Base-by-base conservation (phyloP, 2,329 filamentous ascomycete genomes). In the Calonectria henricotiae region DNA sequence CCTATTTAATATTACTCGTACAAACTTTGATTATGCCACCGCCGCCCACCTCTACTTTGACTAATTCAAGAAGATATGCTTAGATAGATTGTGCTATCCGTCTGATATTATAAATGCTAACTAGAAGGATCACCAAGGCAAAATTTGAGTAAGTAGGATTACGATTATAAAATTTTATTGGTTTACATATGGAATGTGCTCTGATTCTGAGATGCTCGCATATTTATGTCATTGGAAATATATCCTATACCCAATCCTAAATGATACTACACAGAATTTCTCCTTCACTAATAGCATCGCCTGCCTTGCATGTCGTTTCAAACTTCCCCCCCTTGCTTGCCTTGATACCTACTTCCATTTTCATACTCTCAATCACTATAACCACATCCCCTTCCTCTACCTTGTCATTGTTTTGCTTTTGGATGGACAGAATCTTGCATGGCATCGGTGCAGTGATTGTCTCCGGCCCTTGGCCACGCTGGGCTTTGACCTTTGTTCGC, bases 321-420 rank as follows among this genome's bases (percentile, higher is more conserved):
- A 74, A 74, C 44, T 61, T 20, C 1, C 72, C 72, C 41, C 32
- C 60, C 23, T 62, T 67, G 11, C 37, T 44, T n/a, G 66, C 68
- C 39, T 65, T 58, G 43, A 76, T 76, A 11, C 68, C 70, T 6
- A 77, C 67, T 51, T 78, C 76, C 76, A 77, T 78, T 61, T 78
- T 77, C 76, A 78, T 78, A 37, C 76, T 78, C 44, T 77, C 76
- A 25, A 78, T 71, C 1, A 77, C 69, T 67, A 78, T 74, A 1
- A 78, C 70, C 4, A 69, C 63, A 15, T 77, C 75, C 15, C 74
- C 73, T 4, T 51, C 54, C 23, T 71, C 70, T 2, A 76, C 74
- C 4, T 74, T 61, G 7, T 75, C 74, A 6, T 71, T 74, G 11
- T 60, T 51, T 27, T 67, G 54, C 68, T 73, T 75, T 54, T 70